Percentiles rank a stretch among this genome's conserved stretches.
Evolutionary conservation across 139 green algal species (phyloP).

Genomic region (Deuterostichococcus epilithicus): DNA sequence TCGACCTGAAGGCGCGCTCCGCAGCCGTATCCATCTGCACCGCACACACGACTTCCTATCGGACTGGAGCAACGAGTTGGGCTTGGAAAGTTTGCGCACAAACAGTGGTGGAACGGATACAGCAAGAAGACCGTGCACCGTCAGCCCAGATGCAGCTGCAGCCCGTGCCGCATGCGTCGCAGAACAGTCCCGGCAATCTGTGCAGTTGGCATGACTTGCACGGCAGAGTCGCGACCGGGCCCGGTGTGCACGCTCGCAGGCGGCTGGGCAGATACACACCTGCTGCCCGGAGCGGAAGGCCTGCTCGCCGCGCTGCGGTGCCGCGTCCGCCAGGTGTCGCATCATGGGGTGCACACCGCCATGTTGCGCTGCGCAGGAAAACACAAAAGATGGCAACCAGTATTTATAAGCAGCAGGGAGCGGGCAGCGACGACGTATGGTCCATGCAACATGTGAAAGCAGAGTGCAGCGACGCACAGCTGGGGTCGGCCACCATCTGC

Average conservation of each 20-base stretch:
- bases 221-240: not conserved
- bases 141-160: too few relatives aligned
- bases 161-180: too few relatives aligned
- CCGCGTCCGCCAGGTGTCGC: constrained; percentile 33
- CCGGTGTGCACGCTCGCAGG: too few relatives aligned
- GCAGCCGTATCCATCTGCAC: constrained; percentile 4
- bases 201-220: not conserved
- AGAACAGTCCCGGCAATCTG: too few relatives aligned
- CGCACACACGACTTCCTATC: not conserved
- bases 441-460: not conserved
- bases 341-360: constrained; percentile 61
- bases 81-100: too few relatives aligned
- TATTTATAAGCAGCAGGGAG: not conserved
- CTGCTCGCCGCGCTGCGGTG: constrained; percentile 28
- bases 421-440: not conserved
- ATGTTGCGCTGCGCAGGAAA: not conserved
- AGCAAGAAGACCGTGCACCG: too few relatives aligned
- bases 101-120: too few relatives aligned
- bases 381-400: not conserved
- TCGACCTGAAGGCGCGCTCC: constrained; percentile 23
- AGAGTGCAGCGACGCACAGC: constrained; percentile 5
- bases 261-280: too few relatives aligned
- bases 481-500: constrained; percentile 30
- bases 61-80: too few relatives aligned
- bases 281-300: constrained; percentile 25